These are phyloP conservation scores for Laetiporus sulphureus DNA, from an alignment of 1,284 basidiomycete genomes.

Conservation along the genomic window DNA sequence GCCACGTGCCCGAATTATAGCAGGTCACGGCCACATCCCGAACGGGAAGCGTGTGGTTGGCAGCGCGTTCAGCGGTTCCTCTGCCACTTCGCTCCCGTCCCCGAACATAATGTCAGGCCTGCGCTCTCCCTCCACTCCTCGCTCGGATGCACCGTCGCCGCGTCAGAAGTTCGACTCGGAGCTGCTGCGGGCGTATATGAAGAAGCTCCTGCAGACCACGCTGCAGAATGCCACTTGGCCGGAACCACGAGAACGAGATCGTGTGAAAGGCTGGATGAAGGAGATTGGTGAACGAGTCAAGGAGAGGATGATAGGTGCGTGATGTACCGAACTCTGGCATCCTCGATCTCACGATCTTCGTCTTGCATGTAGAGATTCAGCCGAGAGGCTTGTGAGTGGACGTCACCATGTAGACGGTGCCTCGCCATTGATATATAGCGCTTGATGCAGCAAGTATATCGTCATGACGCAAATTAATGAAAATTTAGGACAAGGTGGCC, in stretches of 20 bases:
- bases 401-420: not conserved
- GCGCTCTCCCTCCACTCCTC: conserved; percentile 38
- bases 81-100: not conserved
- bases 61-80: not conserved
- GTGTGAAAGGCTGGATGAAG: conserved; percentile 68
- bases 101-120: not conserved
- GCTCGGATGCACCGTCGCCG: conserved; percentile 50
- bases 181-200: conserved; percentile 68
- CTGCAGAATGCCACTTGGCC: conserved; percentile 62
- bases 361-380: conserved; percentile 59
- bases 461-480: conserved; percentile 78
- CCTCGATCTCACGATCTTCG: no score
- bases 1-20: conserved; percentile 6
- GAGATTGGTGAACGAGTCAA: conserved; percentile 78
- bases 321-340: no score
- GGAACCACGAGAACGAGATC: conserved; percentile 58
- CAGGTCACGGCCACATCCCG: conserved; percentile 3
- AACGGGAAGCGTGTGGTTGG: not conserved
- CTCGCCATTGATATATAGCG: conserved; percentile 3
- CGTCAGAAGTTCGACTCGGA: conserved; percentile 66
- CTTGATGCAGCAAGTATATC: conserved; percentile 62
- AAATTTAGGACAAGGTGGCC: conserved; percentile 73
- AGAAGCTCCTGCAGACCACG: conserved; percentile 65
- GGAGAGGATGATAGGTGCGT: conserved; percentile 62
- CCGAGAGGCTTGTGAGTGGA: conserved; percentile 67